These are phyloP conservation scores for Xylariaceae sp. DNA, from an alignment of 2,329 filamentous ascomycete species.

Conservation along the genomic window DNA sequence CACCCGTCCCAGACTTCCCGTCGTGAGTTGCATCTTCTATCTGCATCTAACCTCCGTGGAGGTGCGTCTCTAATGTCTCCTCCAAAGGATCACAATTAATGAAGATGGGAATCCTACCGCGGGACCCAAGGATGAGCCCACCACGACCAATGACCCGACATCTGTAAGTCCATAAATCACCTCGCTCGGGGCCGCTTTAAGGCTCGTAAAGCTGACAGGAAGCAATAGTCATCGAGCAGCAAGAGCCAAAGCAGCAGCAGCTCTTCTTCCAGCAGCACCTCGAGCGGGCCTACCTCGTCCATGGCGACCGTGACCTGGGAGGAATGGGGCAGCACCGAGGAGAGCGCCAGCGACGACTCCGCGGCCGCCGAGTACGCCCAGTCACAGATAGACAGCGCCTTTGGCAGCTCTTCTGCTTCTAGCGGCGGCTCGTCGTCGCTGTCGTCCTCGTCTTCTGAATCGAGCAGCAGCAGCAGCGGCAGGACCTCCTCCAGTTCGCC, in stretches of 20 bases:
- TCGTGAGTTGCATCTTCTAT: conserved; percentile 1
- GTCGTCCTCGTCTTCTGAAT: background rate
- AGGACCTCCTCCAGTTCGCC: too few relatives aligned
- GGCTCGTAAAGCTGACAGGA: too few relatives aligned
- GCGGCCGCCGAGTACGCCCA: conserved; percentile 3
- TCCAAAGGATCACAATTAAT: conserved; percentile 4
- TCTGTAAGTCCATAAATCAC: too few relatives aligned
- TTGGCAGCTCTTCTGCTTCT: background rate
- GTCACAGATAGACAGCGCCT: conserved; percentile 3
- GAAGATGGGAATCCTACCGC: conserved; percentile 3
- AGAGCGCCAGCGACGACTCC: conserved; percentile 5
- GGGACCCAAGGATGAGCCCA: background rate
- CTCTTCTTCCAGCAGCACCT: conserved; percentile 3
- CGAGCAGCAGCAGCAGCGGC: too few relatives aligned
- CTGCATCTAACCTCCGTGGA: background rate
- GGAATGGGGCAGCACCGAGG: conserved; percentile 5
- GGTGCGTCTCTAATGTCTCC: too few relatives aligned
- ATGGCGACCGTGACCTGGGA: conserved; percentile 2
- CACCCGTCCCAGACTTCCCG: conserved; percentile 4
- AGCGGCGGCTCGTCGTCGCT: too few relatives aligned
- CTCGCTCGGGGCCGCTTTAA: too few relatives aligned
- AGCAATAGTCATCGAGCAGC: conserved; percentile 1
- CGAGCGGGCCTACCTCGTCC: conserved; percentile 1
- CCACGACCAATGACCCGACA: too few relatives aligned
- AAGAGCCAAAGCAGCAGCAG: background rate